These are phyloP conservation scores for Carex cristatella DNA, from an alignment of 176 grass and related monocot species.

Conservation along the genomic window DNA sequence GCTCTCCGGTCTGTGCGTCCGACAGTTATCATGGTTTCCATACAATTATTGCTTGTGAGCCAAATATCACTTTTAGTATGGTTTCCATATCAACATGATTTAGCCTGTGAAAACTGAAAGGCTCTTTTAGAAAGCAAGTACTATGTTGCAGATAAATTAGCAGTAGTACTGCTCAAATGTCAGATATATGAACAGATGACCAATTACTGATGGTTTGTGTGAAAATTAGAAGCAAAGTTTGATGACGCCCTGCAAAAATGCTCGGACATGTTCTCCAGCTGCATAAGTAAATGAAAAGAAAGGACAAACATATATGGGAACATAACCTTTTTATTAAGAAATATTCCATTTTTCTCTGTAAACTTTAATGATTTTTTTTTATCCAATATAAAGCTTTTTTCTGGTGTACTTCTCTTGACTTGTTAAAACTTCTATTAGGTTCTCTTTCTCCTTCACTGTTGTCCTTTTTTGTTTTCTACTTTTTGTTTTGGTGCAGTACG, in stretches of 20 bases:
- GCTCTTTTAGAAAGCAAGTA: too few relatives aligned
- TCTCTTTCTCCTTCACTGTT: neutral
- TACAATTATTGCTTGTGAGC: neutral
- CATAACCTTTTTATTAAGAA: neutral
- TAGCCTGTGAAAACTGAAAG: neutral
- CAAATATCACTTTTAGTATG: too few relatives aligned
- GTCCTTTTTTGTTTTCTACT: neutral
- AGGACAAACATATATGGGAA: neutral
- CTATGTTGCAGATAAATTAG: too few relatives aligned
- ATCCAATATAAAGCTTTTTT: neutral
- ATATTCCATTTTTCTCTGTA: too few relatives aligned
- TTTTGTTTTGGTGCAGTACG: neutral
- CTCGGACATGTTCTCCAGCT: neutral
- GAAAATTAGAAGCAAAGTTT: neutral
- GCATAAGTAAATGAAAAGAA: neutral
- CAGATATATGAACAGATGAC: too few relatives aligned
- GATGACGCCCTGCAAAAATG: neutral
- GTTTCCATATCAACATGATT: neutral
- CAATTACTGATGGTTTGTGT: too few relatives aligned
- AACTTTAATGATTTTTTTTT: neutral
- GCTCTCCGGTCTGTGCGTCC: neutral
- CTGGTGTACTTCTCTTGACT: neutral
- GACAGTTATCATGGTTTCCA: neutral
- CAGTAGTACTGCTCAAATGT: too few relatives aligned
- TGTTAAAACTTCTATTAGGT: neutral